phyloP scores from a whole-genome alignment of 306 rosid species.

The Lathyrus aphaca region DNA sequence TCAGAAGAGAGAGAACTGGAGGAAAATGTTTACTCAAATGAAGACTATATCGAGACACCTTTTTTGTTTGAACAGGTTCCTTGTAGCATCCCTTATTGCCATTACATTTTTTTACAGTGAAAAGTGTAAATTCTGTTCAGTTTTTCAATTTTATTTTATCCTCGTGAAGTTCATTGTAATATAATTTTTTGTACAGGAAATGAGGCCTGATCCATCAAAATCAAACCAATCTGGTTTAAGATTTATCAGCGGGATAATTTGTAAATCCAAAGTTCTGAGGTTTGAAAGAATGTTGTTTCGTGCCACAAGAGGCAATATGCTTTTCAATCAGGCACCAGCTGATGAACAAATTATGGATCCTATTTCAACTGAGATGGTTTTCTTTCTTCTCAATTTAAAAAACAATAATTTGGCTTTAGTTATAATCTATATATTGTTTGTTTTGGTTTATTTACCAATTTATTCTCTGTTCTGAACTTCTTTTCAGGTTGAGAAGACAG shows the following conservation, averaged over 20 bases:
- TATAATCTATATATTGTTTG: constrained; percentile 32
- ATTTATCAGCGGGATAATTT: constrained; percentile 92
- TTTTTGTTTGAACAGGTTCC: constrained; percentile 88
- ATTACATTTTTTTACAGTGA: constrained; percentile 6
- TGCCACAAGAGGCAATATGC: constrained; percentile 98
- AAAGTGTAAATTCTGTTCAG: constrained; percentile 11
- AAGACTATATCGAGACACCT: constrained; percentile 60
- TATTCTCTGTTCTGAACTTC: constrained; percentile 35
- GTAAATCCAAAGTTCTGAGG: constrained; percentile 77
- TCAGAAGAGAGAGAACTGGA: constrained; percentile 77
- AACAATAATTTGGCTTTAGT: constrained; percentile 13
- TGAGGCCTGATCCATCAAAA: constrained; percentile 65
- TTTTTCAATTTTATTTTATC: constrained; percentile 36
- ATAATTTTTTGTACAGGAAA: constrained; percentile 60
- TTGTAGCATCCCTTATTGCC: constrained; percentile 23
- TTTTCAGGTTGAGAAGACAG: constrained; percentile 90
- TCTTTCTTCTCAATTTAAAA: constrained; percentile 43
- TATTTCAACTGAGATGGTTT: constrained; percentile 85
- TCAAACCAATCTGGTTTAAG: constrained; percentile 85
- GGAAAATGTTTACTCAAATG: constrained; percentile 72
- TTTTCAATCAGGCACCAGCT: constrained; percentile 88
- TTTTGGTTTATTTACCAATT: constrained; percentile 29
- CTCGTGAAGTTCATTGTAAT: constrained; percentile 10
- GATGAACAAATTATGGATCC: constrained; percentile 93
- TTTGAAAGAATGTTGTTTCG: constrained; percentile 99